phyloP scores from a whole-genome alignment of 495 filamentous ascomycete genomes.

The Hypoxylon fragiforme region DNA sequence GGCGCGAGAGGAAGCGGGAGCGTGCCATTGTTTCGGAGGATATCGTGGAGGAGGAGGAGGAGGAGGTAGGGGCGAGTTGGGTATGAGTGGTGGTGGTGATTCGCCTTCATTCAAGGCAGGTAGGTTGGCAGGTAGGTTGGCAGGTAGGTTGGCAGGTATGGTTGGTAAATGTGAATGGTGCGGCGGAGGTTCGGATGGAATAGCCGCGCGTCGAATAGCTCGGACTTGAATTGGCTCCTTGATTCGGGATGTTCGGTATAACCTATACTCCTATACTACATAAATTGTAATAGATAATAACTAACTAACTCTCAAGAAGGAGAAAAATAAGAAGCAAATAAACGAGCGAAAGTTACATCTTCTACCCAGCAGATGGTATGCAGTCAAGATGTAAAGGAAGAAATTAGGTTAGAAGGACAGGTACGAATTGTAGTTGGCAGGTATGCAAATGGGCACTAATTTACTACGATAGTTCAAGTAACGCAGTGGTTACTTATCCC shows the following conservation, averaged over 20 bases:
- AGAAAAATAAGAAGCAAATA: neutral
- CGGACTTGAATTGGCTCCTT: neutral
- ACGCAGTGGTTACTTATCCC: too few species aligned
- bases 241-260: neutral
- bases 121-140: neutral
- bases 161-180: too few species aligned
- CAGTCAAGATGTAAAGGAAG: neutral
- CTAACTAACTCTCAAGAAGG: neutral
- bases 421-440: too few species aligned
- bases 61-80: neutral
- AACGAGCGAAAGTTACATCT: neutral
- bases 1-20: conserved; percentile 42
- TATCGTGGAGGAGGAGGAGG: conserved; percentile 1
- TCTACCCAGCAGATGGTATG: neutral
- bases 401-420: too few species aligned
- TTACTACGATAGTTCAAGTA: too few species aligned
- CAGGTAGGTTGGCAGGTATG: neutral
- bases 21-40: conserved; percentile 21
- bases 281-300: too few species aligned
- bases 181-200: too few species aligned
- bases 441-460: too few species aligned
- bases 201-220: neutral
- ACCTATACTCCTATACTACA: too few species aligned
- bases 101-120: neutral
- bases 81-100: neutral